Conservation (phyloP, 1,284 basidiomycete genomes). For the Cerioporus squamosus region DNA sequence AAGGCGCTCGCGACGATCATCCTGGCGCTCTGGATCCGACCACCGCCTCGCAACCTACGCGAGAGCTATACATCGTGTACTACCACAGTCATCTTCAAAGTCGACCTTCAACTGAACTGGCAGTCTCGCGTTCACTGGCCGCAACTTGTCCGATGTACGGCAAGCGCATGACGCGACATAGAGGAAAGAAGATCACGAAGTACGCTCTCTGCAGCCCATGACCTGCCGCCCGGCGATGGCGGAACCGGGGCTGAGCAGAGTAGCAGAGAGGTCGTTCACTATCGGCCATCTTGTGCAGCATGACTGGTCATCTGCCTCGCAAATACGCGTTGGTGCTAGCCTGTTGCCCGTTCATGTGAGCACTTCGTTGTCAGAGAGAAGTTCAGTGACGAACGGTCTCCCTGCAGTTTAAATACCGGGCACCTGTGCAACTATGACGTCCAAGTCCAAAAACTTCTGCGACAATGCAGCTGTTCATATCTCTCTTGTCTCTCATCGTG, state of each 20-base stretch:
- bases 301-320: constrained; percentile 9
- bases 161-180: neutral
- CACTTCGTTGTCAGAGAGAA: neutral
- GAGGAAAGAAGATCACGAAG: neutral
- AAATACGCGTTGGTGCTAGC: too few species aligned
- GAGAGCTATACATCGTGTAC: too few species aligned
- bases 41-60: too few species aligned
- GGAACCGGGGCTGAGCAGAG: neutral
- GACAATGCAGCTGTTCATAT: neutral
- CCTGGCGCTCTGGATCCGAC: too few species aligned
- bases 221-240: constrained; percentile 11
- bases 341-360: constrained; percentile 2
- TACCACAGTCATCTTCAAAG: too few species aligned
- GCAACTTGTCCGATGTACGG: neutral
- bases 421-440: neutral
- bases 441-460: too few species aligned
- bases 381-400: neutral
- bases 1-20: too few species aligned
- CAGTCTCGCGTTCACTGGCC: too few species aligned
- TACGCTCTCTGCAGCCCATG: constrained; percentile 3
- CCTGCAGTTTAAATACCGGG: neutral
- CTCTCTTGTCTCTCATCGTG: neutral
- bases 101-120: too few species aligned
- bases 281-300: neutral
- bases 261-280: neutral